Evolutionary conservation across 2,329 filamentous ascomycete species (phyloP).

Genomic region (Amesomyces nigricolor): DNA sequence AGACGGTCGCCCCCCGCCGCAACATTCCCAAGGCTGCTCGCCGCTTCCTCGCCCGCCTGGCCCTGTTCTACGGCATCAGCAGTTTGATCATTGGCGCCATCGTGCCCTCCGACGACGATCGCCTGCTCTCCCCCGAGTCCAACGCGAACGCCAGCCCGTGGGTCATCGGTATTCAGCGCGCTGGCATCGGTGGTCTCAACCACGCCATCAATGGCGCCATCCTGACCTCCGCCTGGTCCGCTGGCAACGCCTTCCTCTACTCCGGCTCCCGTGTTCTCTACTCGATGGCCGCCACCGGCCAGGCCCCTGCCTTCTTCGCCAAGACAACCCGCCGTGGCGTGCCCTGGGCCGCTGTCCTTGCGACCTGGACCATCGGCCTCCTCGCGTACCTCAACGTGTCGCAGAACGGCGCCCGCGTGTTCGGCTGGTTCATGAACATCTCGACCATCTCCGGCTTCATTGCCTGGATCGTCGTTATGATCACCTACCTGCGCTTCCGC

Average conservation of each 20-base stretch:
- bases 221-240: constrained; percentile 60
- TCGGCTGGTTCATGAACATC: constrained; percentile 67
- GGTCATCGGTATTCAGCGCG: constrained; percentile 60
- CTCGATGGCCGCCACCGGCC: constrained; percentile 60
- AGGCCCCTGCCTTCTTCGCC: constrained; percentile 58
- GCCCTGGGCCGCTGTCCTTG: constrained; percentile 49
- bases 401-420: constrained; percentile 56
- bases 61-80: constrained; percentile 59
- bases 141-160: constrained; percentile 57
- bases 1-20: constrained; percentile 57
- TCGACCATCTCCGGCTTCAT: constrained; percentile 58
- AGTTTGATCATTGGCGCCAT: constrained; percentile 57
- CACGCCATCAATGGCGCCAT: constrained; percentile 64
- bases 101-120: constrained; percentile 59
- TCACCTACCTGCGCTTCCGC: constrained; percentile 56
- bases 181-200: constrained; percentile 58
- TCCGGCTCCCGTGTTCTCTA: constrained; percentile 65
- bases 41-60: constrained; percentile 56
- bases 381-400: constrained; percentile 66
- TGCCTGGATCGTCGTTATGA: constrained; percentile 54
- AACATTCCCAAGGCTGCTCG: constrained; percentile 62
- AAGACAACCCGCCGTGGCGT: constrained; percentile 57
- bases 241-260: constrained; percentile 58
- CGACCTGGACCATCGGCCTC: constrained; percentile 54
- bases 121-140: constrained; percentile 49